Base-by-base conservation (phyloP, 192 early-diverging fungal genomes). In the Pilaira anomala region DNA sequence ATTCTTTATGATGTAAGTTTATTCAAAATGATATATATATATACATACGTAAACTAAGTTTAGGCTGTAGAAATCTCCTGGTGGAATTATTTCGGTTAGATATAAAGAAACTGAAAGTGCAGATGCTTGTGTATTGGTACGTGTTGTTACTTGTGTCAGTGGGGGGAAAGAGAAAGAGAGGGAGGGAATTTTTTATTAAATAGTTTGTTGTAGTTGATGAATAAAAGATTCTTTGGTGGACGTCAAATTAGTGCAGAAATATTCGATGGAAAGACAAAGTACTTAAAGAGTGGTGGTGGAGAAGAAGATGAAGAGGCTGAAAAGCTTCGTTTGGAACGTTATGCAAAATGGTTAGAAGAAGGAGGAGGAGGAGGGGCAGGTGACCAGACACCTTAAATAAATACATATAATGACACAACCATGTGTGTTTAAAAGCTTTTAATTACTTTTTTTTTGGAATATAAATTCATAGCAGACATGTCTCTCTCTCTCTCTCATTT, bases 1-100 rank as follows among this genome's bases (percentile, higher is more conserved):
- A 87, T 93, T 42, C 72, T 99, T 12, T 97, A 91, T 68, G 97
- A 99, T 76, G 92, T 93, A 85, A 77, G 87, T 81, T 13, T n/a
- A 1, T 3, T 26, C 48, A n/a, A n/a, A n/a, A n/a, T n/a, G n/a
- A n/a, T 78, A 40, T 62, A 25, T 49, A 1, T 36, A n/a, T 9
- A 44, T 62, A 14, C 28, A 19, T 24, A 53, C 36, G 22, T 39
- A 1, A 28, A 33, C 21, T 18, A 60, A 21, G 1, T 58, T 7
- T 19, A 14, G 11, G 33, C 48, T 5, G 28, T 81, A 92, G 90
- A 74, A 78, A 69, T 76, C 81, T 9, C 82, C 85, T 4, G 92
- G 92, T 0, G 97, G 97, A 0, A 82, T 96, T 5, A 84, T 99
- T 28, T 87, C 91, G 0, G 91, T 99, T 1, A 83, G 91, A 39